Base-by-base conservation (phyloP, 495 filamentous ascomycete genomes). In the Aspergillus ostianus region DNA sequence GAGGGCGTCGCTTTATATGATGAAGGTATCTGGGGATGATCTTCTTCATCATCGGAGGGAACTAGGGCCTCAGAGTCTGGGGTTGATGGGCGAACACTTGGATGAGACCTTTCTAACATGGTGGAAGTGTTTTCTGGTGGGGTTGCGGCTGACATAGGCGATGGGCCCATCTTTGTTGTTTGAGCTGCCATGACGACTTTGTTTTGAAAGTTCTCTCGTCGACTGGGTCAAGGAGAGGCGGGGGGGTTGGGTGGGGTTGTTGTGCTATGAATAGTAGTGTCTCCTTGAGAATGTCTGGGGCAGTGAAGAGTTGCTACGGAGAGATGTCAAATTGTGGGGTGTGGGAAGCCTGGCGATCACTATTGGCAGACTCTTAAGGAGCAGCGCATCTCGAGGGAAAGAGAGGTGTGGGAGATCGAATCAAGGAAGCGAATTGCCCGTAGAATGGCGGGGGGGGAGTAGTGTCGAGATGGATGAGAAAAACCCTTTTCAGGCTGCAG, bases 51-150 rank as follows among this genome's bases (percentile, higher is more conserved):
- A 68, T 97, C 93, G 4, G 93, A 96, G 59, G 92, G 96, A 46
- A 88, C 91, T 50, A 97, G 76, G 47, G 92, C 93, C 67, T 97
- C 93, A 6, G 92, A 96, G 66, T 96, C 93, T 15, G 93, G 93
- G 7, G 93, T 96, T 19, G 91, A 91, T 55, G 88, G 87, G 63
- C 90, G 85, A 47, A 85, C 74, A 52, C 79, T 80, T 7, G 76
- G 73, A 63, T 89, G 86, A 55, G 87, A 77, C 69, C 89, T 92
- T 57, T 94, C 91, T 19, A 89, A 79, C 51, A 89, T 76, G 26
- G 88, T 77, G 30, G 84, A 80, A 46, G 83, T 82, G 61, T 79
- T 67, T 55, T 64, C 57, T 5, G 73, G 65, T 23, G 48, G 20
- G 12, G 48, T 26, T 51, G 83, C 66, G 55, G 63, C 57, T 6